Percentiles rank a stretch among this genome's conserved stretches.
phyloP scores from a whole-genome alignment of 331 rosid genomes.

The Malus hybrid region DNA sequence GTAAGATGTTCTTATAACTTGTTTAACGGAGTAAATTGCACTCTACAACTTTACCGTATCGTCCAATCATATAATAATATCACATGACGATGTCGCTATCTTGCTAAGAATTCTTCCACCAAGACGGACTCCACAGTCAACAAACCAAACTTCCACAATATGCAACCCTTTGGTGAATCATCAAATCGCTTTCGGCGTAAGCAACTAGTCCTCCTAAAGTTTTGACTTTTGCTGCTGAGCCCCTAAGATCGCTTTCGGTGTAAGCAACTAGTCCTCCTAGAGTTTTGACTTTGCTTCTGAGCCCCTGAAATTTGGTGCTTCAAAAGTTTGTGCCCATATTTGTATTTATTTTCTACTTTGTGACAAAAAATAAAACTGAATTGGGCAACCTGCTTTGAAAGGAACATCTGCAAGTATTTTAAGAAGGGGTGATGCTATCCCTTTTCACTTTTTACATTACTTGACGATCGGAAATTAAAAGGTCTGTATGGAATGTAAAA shows the following conservation, averaged over 20 bases:
- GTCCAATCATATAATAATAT: too few species aligned
- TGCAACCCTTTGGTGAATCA: not conserved
- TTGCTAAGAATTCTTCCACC: too few species aligned
- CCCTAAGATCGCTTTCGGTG: not conserved
- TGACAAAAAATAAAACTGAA: not conserved
- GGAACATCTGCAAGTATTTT: not conserved
- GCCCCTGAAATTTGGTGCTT: not conserved
- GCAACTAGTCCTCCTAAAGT: not conserved
- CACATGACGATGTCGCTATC: too few species aligned
- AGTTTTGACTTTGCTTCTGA: not conserved
- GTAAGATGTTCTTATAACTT: too few species aligned
- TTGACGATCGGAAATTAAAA: too few species aligned
- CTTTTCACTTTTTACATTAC: too few species aligned
- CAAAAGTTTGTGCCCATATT: not conserved
- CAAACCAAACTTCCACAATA: not conserved
- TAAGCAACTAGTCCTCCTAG: not conserved
- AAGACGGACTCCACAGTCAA: not conserved
- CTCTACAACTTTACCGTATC: too few species aligned
- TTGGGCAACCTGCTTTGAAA: not conserved
- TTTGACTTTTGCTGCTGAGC: not conserved
- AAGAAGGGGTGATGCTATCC: not conserved
- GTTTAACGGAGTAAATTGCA: too few species aligned
- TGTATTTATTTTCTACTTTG: not conserved
- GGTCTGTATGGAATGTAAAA: too few species aligned
- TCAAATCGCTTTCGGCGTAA: constrained; percentile 6